Conservation (phyloP, 768 basidiomycete species). For the Roridomyces roridus region DNA sequence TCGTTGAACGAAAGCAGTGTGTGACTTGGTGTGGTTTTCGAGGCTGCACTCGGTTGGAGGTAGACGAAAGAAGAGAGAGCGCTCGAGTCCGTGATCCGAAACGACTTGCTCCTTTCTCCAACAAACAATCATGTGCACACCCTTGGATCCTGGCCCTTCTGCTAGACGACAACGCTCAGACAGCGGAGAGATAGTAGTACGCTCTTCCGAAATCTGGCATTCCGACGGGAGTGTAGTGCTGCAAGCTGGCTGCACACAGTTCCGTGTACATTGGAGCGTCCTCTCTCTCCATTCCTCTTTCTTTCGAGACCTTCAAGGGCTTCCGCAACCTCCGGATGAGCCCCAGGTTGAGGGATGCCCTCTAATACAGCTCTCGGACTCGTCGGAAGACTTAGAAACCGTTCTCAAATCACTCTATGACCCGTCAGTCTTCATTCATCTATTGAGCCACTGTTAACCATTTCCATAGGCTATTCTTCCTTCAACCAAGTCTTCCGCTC, state of each 20-base stretch:
- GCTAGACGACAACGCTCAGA: neutral
- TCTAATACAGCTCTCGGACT: conserved; percentile 21
- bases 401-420: conserved; percentile 22
- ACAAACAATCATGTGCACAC: too few relatives aligned
- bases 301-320: conserved; percentile 18
- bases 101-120: too few relatives aligned
- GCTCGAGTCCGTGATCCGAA: too few relatives aligned
- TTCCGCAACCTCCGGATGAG: conserved; percentile 18
- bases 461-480: too few relatives aligned
- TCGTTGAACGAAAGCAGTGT: too few relatives aligned
- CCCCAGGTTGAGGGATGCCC: conserved; percentile 23
- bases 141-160: too few relatives aligned
- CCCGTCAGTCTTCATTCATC: conserved; percentile 1
- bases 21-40: too few relatives aligned
- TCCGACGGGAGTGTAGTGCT: conserved; percentile 28
- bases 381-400: conserved; percentile 15
- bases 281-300: conserved; percentile 24
- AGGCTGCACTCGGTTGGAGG: too few relatives aligned
- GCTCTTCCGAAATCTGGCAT: conserved; percentile 25
- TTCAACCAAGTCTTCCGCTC: too few relatives aligned
- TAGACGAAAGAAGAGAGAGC: too few relatives aligned
- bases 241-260: conserved; percentile 23
- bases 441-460: neutral
- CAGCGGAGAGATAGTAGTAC: neutral
- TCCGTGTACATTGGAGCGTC: conserved; percentile 29